Evolutionary conservation across 139 green algal genomes (phyloP).

Genomic region (Diplosphaera chodatii): DNA sequence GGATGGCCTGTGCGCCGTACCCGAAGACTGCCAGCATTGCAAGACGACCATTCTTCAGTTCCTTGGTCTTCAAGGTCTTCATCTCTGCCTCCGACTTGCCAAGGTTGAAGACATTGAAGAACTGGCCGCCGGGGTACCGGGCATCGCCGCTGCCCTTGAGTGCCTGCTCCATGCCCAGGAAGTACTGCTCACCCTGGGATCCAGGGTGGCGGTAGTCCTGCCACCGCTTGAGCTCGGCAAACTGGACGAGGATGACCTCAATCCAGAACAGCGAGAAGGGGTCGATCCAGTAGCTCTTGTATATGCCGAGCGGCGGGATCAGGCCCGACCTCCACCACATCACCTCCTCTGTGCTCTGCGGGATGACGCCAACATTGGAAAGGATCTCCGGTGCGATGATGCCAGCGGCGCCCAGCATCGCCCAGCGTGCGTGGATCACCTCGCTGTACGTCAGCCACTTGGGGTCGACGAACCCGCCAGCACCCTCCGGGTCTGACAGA

Average conservation of each 20-base stretch:
- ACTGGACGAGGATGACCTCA: constrained; percentile 89
- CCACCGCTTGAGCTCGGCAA: constrained; percentile 84
- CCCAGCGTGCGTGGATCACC: constrained; percentile 67
- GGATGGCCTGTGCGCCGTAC: constrained; percentile 62
- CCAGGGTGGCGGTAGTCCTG: constrained; percentile 83
- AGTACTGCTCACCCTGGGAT: constrained; percentile 89
- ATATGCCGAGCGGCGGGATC: constrained; percentile 73
- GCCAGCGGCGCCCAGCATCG: constrained; percentile 95
- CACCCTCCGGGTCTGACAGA: constrained; percentile 83
- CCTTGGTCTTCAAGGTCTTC: constrained; percentile 85
- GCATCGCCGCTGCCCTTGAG: constrained; percentile 83
- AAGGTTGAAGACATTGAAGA: constrained; percentile 94
- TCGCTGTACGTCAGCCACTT: constrained; percentile 81
- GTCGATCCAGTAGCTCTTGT: constrained; percentile 84
- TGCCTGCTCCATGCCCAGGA: constrained; percentile 86
- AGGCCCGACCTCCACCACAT: constrained; percentile 87
- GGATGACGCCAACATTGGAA: constrained; percentile 69
- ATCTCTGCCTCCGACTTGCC: constrained; percentile 69
- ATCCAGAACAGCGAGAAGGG: constrained; percentile 93
- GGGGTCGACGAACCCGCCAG: constrained; percentile 87
- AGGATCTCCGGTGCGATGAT: constrained; percentile 93
- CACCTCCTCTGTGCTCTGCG: constrained; percentile 48
- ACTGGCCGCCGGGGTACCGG: constrained; percentile 88
- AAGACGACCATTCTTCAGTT: constrained; percentile 99
- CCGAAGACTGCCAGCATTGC: constrained; percentile 80